These are phyloP conservation scores for Yarrowia phangngaensis DNA, from an alignment of 805 yeast genomes.

Conservation along the genomic window DNA sequence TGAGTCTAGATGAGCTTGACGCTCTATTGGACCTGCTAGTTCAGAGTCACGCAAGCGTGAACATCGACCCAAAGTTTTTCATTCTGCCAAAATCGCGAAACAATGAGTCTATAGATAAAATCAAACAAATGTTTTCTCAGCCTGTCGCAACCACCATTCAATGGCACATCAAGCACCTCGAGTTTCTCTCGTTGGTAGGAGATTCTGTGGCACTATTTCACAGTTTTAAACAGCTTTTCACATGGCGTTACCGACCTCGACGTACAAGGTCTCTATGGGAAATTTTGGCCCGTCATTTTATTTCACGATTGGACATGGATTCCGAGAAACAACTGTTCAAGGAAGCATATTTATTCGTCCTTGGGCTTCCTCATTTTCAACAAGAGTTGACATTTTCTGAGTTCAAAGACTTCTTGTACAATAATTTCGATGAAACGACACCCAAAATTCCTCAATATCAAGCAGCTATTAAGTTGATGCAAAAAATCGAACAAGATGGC, in stretches of 20 bases:
- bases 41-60: constrained; percentile 16
- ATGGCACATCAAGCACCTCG: constrained; percentile 15
- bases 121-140: not conserved
- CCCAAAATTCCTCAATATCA: not conserved
- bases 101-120: not conserved
- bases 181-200: constrained; percentile 1
- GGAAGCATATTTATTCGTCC: not conserved
- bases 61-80: constrained; percentile 16
- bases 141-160: not conserved
- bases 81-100: constrained; percentile 5
- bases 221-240: constrained; percentile 2
- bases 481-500: constrained; percentile 15
- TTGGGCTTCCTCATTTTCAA: constrained; percentile 11
- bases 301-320: not conserved
- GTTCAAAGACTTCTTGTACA: constrained; percentile 11
- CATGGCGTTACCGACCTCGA: constrained; percentile 13
- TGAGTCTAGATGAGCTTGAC: constrained; percentile 3
- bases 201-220: not conserved
- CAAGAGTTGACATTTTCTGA: constrained; percentile 12
- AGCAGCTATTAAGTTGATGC: constrained; percentile 5
- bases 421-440: not conserved
- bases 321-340: not conserved
- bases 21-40: not conserved
- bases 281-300: not conserved
- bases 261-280: constrained; percentile 6